phyloP scores from a whole-genome alignment of 305 asterid genomes.

The Ajuga reptans region DNA sequence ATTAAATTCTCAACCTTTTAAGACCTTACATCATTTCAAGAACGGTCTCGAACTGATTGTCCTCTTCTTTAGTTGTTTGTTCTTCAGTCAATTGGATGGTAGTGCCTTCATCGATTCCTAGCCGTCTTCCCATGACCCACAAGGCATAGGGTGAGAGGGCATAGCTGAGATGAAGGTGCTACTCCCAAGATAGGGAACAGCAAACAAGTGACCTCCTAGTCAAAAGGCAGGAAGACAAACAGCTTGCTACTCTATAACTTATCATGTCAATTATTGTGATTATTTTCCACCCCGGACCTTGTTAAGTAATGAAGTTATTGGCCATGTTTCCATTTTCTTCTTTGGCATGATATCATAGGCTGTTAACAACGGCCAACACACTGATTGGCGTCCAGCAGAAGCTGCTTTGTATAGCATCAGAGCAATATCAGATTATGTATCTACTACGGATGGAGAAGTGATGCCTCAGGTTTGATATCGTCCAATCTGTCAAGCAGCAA shows the following conservation, averaged over 20 bases:
- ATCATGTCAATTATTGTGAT: not conserved
- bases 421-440: constrained; percentile 86
- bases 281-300: constrained; percentile 5
- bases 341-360: constrained; percentile 43
- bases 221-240: not conserved
- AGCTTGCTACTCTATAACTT: constrained; percentile 9
- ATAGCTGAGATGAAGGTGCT: not conserved
- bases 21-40: not conserved
- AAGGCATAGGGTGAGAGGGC: not conserved
- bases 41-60: not conserved
- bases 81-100: not conserved
- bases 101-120: not conserved
- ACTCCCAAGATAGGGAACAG: not conserved
- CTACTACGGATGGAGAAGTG: constrained; percentile 65
- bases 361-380: constrained; percentile 40
- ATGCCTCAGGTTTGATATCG: constrained; percentile 82
- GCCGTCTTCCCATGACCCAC: not conserved
- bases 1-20: not conserved
- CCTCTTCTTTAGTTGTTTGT: not conserved
- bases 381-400: constrained; percentile 92
- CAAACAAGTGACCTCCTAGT: not conserved
- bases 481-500: constrained; percentile 10
- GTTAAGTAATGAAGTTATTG: constrained; percentile 13
- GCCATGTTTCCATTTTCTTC: constrained; percentile 15
- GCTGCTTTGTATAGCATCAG: constrained; percentile 87